Conservation (phyloP, 495 filamentous ascomycete genomes). For the Annulohypoxylon stygium region DNA sequence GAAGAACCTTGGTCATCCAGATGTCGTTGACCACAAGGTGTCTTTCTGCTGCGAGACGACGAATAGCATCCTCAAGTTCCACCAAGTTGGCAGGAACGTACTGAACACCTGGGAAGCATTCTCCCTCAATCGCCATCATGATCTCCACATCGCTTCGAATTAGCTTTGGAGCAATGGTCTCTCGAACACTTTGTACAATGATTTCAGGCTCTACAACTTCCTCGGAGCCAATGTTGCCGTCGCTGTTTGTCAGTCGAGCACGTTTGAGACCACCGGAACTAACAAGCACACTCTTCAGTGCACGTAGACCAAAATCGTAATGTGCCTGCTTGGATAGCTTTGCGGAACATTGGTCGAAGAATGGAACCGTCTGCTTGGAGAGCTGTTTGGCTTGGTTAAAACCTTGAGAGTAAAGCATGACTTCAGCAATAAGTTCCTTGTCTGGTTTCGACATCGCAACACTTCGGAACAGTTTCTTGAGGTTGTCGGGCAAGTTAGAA, state of each 20-base stretch:
- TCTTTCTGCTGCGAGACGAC: slow-evolving; percentile 81
- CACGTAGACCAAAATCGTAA: slow-evolving; percentile 98
- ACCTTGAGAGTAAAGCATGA: slow-evolving; percentile 99
- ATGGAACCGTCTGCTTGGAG: slow-evolving; percentile 94
- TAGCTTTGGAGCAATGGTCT: slow-evolving; percentile 97
- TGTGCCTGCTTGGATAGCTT: slow-evolving; percentile 94
- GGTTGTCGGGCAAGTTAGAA: slow-evolving; percentile 96
- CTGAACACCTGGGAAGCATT: slow-evolving; percentile 91
- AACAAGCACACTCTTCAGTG: slow-evolving; percentile 96
- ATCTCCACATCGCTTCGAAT: slow-evolving; percentile 89
- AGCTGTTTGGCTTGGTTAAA: slow-evolving; percentile 95
- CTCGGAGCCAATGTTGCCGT: slow-evolving; percentile 71
- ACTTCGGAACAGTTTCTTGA: slow-evolving; percentile 99
- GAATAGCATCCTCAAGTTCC: slow-evolving; percentile 83
- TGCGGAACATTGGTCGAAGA: slow-evolving; percentile 90
- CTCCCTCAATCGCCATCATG: slow-evolving; percentile 85
- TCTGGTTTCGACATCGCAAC: slow-evolving; percentile 99
- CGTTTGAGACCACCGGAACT: slow-evolving; percentile 97
- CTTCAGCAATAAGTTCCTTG: slow-evolving; percentile 98
- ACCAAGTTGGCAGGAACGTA: slow-evolving; percentile 91
- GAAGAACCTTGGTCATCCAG: slow-evolving; percentile 96
- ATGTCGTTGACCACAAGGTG: slow-evolving; percentile 89
- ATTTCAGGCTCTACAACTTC: slow-evolving; percentile 94
- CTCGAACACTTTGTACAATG: slow-evolving; percentile 96
- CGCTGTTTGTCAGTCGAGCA: slow-evolving; percentile 72